These are phyloP conservation scores for Yamadazyma spencermartinsiae DNA, from an alignment of 1,139 yeast species.

Conservation along the genomic window DNA sequence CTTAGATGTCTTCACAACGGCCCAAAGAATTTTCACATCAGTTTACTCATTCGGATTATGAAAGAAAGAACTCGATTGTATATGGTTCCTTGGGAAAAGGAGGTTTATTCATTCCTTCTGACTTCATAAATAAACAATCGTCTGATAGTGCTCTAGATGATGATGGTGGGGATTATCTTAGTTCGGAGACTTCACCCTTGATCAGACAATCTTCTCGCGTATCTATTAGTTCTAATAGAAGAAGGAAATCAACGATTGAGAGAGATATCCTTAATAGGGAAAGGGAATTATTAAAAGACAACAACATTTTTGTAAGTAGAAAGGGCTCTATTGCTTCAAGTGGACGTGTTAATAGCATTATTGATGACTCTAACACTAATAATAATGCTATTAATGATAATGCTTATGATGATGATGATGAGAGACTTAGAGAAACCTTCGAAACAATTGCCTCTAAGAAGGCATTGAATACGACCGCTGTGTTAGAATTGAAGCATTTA, in stretches of 20 bases:
- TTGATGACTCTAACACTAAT: not conserved
- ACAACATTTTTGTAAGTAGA: slow-evolving; percentile 19
- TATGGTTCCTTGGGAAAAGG: slow-evolving; percentile 56
- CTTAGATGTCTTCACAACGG: not conserved
- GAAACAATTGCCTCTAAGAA: slow-evolving; percentile 36
- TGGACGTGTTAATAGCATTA: not conserved
- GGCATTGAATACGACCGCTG: slow-evolving; percentile 21
- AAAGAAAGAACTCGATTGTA: slow-evolving; percentile 53
- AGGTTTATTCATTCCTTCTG: slow-evolving; percentile 53
- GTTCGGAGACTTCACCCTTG: slow-evolving; percentile 15
- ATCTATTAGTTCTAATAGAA: slow-evolving; percentile 14
- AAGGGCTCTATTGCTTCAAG: not conserved
- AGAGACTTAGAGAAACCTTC: slow-evolving; percentile 31
- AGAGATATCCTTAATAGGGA: slow-evolving; percentile 36
- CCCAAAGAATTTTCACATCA: slow-evolving; percentile 26
- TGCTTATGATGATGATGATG: slow-evolving; percentile 23
- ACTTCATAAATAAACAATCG: slow-evolving; percentile 30
- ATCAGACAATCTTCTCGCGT: slow-evolving; percentile 12
- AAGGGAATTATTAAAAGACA: slow-evolving; percentile 35
- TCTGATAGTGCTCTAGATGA: slow-evolving; percentile 13
- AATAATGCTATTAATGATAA: slow-evolving; percentile 6
- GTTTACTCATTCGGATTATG: slow-evolving; percentile 48
- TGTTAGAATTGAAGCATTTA: slow-evolving; percentile 41
- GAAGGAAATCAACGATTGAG: slow-evolving; percentile 29
- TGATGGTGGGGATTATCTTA: slow-evolving; percentile 6